phyloP scores from a whole-genome alignment of 2,329 filamentous ascomycete species.

The Scleromitrula shiraiana region DNA sequence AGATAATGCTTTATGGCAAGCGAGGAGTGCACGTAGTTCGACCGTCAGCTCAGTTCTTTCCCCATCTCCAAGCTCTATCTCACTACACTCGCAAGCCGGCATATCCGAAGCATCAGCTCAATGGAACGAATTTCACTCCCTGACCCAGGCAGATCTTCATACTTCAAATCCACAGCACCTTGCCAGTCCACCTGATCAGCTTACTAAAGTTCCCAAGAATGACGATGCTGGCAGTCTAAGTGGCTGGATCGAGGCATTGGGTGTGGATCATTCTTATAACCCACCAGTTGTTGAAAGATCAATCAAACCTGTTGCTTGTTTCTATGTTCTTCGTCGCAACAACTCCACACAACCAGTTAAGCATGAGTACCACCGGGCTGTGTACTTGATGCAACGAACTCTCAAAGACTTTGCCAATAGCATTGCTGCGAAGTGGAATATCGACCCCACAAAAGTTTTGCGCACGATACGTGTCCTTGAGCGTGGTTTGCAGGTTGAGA shows the following conservation, averaged over 20 bases:
- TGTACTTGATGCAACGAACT: conserved; percentile 76
- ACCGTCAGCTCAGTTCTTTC: conserved; percentile 54
- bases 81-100: conserved; percentile 47
- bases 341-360: conserved; percentile 38
- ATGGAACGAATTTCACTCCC: conserved; percentile 52
- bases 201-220: conserved; percentile 47
- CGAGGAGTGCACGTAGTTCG: conserved; percentile 47
- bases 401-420: conserved; percentile 64
- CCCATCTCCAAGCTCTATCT: conserved; percentile 58
- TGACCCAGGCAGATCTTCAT: conserved; percentile 40
- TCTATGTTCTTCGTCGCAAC: conserved; percentile 65
- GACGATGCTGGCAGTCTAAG: conserved; percentile 59
- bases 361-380: conserved; percentile 65
- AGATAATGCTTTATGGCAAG: conserved; percentile 30
- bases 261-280: conserved; percentile 78
- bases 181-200: conserved; percentile 41
- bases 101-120: conserved; percentile 31
- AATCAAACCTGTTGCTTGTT: conserved; percentile 73
- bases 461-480: conserved; percentile 66
- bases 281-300: conserved; percentile 63
- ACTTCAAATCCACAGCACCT: conserved; percentile 34
- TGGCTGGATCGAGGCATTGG: conserved; percentile 84
- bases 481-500: conserved; percentile 70
- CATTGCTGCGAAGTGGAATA: conserved; percentile 70
- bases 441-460: conserved; percentile 64